Conservation (phyloP, 306 rosid genomes). For the Acacia confusa region DNA sequence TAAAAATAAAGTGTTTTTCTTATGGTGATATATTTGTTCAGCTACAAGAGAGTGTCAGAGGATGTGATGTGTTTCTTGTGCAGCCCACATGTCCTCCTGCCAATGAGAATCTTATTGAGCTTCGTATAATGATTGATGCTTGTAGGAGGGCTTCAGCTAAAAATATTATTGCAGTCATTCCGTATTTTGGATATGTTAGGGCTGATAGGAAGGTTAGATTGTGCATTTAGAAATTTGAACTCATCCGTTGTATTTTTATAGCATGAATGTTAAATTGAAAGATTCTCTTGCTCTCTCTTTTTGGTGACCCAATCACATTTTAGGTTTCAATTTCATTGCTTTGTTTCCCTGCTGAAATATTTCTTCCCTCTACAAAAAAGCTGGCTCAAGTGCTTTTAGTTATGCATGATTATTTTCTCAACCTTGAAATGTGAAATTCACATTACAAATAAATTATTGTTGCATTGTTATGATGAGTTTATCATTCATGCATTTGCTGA, state of each 20-base stretch:
- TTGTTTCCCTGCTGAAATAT: neutral
- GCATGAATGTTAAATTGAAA: neutral
- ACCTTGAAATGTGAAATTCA: too few species aligned
- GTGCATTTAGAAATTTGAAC: neutral
- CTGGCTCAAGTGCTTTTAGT: neutral
- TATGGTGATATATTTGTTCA: slow-evolving; percentile 96
- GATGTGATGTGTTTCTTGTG: slow-evolving; percentile 92
- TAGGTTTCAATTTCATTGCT: neutral
- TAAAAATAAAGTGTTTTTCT: slow-evolving; percentile 91
- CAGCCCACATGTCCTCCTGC: slow-evolving; percentile 99
- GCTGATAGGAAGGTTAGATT: slow-evolving; percentile 88
- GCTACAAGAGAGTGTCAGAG: slow-evolving; percentile 96
- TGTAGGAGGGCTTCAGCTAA: slow-evolving; percentile 97
- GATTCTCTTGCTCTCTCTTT: neutral
- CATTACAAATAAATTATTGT: too few species aligned
- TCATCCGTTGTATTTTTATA: neutral
- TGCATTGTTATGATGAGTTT: too few species aligned
- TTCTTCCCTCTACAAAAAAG: neutral
- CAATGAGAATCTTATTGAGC: slow-evolving; percentile 94
- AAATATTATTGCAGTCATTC: slow-evolving; percentile 91
- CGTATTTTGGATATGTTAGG: slow-evolving; percentile 95
- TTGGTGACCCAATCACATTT: neutral
- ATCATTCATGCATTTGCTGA: too few species aligned
- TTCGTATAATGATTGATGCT: slow-evolving; percentile 88
- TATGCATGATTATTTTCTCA: too few species aligned